Evolutionary conservation across 495 filamentous ascomycete genomes (phyloP).

Genomic region (Rhypophila decipiens): DNA sequence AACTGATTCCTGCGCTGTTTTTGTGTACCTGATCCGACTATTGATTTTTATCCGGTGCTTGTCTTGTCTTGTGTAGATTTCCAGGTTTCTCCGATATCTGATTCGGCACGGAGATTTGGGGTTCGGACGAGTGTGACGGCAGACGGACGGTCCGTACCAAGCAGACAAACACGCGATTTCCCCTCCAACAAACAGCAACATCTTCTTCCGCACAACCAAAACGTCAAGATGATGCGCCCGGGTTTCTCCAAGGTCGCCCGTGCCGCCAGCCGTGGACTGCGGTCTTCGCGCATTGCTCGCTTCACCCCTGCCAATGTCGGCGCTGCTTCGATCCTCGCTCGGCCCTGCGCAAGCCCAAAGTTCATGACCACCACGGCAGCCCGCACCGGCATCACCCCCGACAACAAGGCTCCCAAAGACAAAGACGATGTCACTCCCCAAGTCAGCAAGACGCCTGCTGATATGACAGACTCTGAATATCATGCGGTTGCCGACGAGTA

Average conservation of each 20-base stretch:
- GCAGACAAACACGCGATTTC: too few relatives aligned
- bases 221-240: constrained; percentile 23
- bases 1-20: too few relatives aligned
- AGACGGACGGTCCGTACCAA: too few relatives aligned
- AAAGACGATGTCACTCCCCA: constrained; percentile 12
- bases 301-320: constrained; percentile 4
- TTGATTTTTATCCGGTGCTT: too few relatives aligned
- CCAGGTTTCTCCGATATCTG: too few relatives aligned
- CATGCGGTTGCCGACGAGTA: constrained; percentile 44
- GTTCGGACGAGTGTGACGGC: too few relatives aligned
- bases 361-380: constrained; percentile 13
- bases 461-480: constrained; percentile 36
- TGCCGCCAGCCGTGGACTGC: constrained; percentile 13
- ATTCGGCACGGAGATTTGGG: too few relatives aligned
- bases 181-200: not conserved
- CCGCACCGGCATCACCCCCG: constrained; percentile 27
- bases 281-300: not conserved
- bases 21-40: too few relatives aligned
- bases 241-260: constrained; percentile 19
- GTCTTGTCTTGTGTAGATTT: too few relatives aligned
- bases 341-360: not conserved
- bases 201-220: not conserved
- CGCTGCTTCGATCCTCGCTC: not conserved
- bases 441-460: constrained; percentile 19
- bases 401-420: constrained; percentile 17